Evolutionary conservation across 2,329 filamentous ascomycete species (phyloP), one percentile per base, ranked within the genome.

Genomic region (Diplodia mutila): DNA sequence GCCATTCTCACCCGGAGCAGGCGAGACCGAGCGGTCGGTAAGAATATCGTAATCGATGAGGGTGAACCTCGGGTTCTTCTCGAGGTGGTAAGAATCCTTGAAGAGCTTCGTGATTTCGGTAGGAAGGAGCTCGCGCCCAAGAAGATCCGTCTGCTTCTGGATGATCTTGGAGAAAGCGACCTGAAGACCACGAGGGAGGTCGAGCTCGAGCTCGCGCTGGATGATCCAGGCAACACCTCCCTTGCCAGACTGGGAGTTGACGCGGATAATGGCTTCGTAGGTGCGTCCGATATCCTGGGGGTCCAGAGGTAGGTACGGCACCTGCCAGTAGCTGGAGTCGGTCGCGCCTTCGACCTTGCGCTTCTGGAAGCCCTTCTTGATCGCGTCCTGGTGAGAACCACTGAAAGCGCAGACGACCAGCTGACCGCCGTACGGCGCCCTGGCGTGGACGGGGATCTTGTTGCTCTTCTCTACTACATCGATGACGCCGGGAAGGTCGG

Each of bases 211-310:
- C 75, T 93, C 90, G 73, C 91, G 90, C 77, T 94, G 89, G 77
- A 98, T 94, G 76, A 98, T 91, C 92, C 92, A 98, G 61, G 94
- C 94, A 69, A 92, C 90, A 73, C 95, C 95, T 69, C 94, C 94
- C 83, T 99, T 98, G 71, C 94, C 94, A 73, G 89, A 92, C 79
- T 98, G 94, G 21, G 92, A 97, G 84, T 98, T 99, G 86, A 98
- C 94, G 69, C 94, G 91, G 77, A 98, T 98, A 76, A 98, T 91
- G 68, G 94, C 94, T 81, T 98, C 94, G 86, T 98, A 98, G n/a
- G 90, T 97, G 68, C 94, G 89, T 61, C 94, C 94, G 71, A 98
- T 97, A 75, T 98, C 94, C 75, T 91, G 86, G 5, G 94, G 94
- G 75, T 98, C 94, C 73, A 98, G 86, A 14, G 94, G 94, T 59